These are phyloP conservation scores for Penicillium sp. DNA, from an alignment of 2,329 filamentous ascomycete species.

Conservation along the genomic window DNA sequence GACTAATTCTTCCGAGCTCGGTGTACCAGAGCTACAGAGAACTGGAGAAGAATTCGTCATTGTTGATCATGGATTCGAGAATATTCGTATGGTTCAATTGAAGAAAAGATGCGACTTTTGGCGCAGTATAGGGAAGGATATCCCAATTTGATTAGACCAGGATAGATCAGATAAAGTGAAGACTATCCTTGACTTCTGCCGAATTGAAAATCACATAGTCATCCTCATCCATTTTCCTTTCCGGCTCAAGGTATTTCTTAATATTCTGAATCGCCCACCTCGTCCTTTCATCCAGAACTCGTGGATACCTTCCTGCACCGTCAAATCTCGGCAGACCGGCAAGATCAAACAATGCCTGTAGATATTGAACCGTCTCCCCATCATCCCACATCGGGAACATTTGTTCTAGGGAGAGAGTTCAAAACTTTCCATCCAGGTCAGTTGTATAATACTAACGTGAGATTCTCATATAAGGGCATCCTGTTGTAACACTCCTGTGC, in stretches of 20 bases:
- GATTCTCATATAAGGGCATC: not conserved
- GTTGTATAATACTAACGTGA: not conserved
- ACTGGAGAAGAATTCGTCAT: constrained; percentile 54
- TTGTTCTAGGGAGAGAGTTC: not conserved
- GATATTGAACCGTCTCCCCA: not conserved
- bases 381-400: constrained; percentile 1
- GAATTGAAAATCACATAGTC: not conserved
- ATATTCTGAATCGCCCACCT: constrained; percentile 2
- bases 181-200: not conserved
- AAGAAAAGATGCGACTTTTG: constrained; percentile 56
- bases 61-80: constrained; percentile 45
- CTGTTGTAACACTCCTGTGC: not conserved
- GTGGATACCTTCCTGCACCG: not conserved
- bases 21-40: constrained; percentile 45
- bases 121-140: constrained; percentile 46
- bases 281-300: not conserved
- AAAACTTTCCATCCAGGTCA: not conserved
- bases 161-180: not conserved
- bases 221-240: not conserved
- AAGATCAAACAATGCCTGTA: not conserved
- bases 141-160: constrained; percentile 44
- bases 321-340: not conserved
- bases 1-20: constrained; percentile 42
- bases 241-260: not conserved
- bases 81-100: constrained; percentile 41